Percentiles rank a stretch among this genome's conserved stretches.
Evolutionary conservation across 495 filamentous ascomycete species (phyloP).

Genomic region (Aspergillus egyptiacus): DNA sequence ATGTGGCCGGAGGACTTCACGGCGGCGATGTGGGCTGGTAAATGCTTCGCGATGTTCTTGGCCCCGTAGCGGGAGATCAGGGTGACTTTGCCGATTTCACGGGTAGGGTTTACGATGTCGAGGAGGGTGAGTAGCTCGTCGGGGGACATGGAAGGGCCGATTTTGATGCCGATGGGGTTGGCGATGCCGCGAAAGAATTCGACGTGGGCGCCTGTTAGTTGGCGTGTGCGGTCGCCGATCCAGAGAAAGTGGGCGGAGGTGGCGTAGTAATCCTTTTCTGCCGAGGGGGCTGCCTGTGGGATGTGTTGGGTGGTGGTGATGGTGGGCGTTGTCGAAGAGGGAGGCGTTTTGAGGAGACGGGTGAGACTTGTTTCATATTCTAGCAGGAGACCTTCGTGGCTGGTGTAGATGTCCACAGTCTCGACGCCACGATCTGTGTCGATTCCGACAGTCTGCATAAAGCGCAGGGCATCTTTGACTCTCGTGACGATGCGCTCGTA

Average conservation of each 20-base stretch:
- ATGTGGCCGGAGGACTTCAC: slow-evolving; percentile 67
- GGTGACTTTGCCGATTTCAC: slow-evolving; percentile 84
- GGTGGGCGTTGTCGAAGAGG: slow-evolving; percentile 8
- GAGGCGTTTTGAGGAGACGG: slow-evolving; percentile 62
- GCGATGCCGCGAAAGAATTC: slow-evolving; percentile 95
- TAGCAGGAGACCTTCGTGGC: slow-evolving; percentile 88
- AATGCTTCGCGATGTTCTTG: slow-evolving; percentile 58
- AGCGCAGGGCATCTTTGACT: slow-evolving; percentile 84
- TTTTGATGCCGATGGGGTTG: slow-evolving; percentile 94
- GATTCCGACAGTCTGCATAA: slow-evolving; percentile 93
- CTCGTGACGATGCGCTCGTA: slow-evolving; percentile 78
- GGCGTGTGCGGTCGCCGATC: slow-evolving; percentile 94
- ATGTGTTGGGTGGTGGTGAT: slow-evolving; percentile 9
- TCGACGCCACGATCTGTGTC: slow-evolving; percentile 77
- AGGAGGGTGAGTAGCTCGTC: slow-evolving; percentile 71
- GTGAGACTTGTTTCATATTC: slow-evolving; percentile 92
- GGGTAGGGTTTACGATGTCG: slow-evolving; percentile 73
- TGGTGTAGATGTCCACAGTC: slow-evolving; percentile 93
- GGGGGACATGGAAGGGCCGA: slow-evolving; percentile 74
- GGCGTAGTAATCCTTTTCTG: slow-evolving; percentile 64
- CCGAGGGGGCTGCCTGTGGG: neutral
- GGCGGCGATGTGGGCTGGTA: slow-evolving; percentile 78
- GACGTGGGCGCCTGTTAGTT: slow-evolving; percentile 85
- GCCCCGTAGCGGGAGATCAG: slow-evolving; percentile 94
- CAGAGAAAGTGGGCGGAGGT: slow-evolving; percentile 97